These are phyloP conservation scores for Pseudogymnoascus sp. DNA, from an alignment of 2,329 filamentous ascomycete genomes.

Conservation along the genomic window DNA sequence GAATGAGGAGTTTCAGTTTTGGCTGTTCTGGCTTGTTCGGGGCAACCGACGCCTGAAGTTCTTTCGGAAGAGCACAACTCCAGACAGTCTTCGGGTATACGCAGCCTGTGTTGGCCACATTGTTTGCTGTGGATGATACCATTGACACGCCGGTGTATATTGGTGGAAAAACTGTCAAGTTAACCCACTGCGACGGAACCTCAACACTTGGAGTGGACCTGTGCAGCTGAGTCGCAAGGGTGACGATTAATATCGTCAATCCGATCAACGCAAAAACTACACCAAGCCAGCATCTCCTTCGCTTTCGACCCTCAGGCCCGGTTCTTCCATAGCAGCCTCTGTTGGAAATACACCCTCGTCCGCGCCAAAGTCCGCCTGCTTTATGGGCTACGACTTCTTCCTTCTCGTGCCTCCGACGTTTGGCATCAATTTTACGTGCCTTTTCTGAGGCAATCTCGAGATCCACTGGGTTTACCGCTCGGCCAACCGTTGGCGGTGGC, in stretches of 20 bases:
- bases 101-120: conserved; percentile 58
- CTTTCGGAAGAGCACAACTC: conserved; percentile 80
- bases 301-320: conserved; percentile 56
- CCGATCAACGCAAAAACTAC: conserved; percentile 44
- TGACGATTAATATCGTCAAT: conserved; percentile 49
- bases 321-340: conserved; percentile 59
- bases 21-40: conserved; percentile 64
- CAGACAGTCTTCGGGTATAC: conserved; percentile 67
- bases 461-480: conserved; percentile 12
- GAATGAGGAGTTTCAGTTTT: conserved; percentile 72
- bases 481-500: not conserved
- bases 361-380: conserved; percentile 56
- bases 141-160: conserved; percentile 80
- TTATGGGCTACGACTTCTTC: conserved; percentile 55
- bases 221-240: conserved; percentile 51
- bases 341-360: conserved; percentile 54
- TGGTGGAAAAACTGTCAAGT: conserved; percentile 77
- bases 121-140: conserved; percentile 64
- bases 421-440: conserved; percentile 29
- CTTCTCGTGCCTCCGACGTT: conserved; percentile 53
- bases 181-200: conserved; percentile 60
- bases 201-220: conserved; percentile 32
- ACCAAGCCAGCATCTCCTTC: conserved; percentile 52
- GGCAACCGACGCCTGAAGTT: conserved; percentile 56
- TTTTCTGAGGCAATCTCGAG: conserved; percentile 19